These are phyloP conservation scores for Fusarium sp. DNA, from an alignment of 2,329 filamentous ascomycete species.

Conservation along the genomic window DNA sequence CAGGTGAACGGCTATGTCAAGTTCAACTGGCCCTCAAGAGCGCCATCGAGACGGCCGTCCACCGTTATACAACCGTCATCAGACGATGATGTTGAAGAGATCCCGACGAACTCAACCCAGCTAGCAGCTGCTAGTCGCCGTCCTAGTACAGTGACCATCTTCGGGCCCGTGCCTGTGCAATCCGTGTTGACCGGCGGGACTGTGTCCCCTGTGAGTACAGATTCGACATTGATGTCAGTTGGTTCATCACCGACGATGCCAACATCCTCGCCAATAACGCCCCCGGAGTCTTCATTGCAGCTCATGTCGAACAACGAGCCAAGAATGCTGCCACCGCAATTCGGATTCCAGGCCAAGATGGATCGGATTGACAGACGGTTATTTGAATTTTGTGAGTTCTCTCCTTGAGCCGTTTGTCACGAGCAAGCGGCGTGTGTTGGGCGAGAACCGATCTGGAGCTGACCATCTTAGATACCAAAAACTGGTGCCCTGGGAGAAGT, in stretches of 20 bases:
- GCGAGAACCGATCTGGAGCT: not conserved
- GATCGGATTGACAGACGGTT: conserved; percentile 49
- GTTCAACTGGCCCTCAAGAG: conserved; percentile 50
- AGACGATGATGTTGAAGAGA: conserved; percentile 30
- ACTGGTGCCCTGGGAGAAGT: conserved; percentile 56
- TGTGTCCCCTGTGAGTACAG: conserved; percentile 18
- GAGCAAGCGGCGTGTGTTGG: not conserved
- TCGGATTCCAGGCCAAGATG: conserved; percentile 49
- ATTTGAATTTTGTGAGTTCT: conserved; percentile 51
- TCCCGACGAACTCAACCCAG: conserved; percentile 19
- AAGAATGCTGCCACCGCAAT: conserved; percentile 44
- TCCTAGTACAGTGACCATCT: conserved; percentile 13
- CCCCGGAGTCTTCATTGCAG: conserved; percentile 19
- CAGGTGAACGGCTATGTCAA: conserved; percentile 54
- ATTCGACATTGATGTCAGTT: conserved; percentile 13
- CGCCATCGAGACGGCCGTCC: conserved; percentile 26
- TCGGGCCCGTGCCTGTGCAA: conserved; percentile 13
- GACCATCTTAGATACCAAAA: conserved; percentile 48
- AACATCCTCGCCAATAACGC: conserved; percentile 10
- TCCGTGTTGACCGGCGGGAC: conserved; percentile 1
- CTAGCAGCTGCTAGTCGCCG: conserved; percentile 8
- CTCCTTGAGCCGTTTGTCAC: not conserved
- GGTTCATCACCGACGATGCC: conserved; percentile 17
- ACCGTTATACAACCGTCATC: conserved; percentile 9
- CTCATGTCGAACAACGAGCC: conserved; percentile 33